These are phyloP conservation scores for Pseudogymnoascus sp. DNA, from an alignment of 2,329 filamentous ascomycete genomes.

Conservation along the genomic window DNA sequence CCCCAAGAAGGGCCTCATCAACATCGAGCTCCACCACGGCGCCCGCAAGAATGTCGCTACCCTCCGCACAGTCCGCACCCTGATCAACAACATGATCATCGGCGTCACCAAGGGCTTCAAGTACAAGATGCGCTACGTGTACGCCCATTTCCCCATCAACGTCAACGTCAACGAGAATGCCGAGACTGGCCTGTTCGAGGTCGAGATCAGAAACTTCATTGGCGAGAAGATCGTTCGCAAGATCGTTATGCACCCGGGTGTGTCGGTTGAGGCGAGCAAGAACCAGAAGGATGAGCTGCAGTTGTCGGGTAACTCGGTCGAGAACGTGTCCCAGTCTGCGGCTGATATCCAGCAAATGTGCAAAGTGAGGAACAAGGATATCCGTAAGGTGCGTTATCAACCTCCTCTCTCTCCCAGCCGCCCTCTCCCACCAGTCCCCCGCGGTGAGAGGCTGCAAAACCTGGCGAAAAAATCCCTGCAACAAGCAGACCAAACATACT, in stretches of 20 bases:
- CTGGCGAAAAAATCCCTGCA: not conserved
- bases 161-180: slow-evolving; percentile 96
- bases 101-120: slow-evolving; percentile 99
- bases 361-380: slow-evolving; percentile 99
- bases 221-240: slow-evolving; percentile 98
- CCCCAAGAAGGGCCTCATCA: slow-evolving; percentile 79
- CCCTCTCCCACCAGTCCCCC: not conserved
- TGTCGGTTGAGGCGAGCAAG: slow-evolving; percentile 84
- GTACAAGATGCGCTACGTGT: slow-evolving; percentile 99
- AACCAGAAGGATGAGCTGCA: slow-evolving; percentile 97
- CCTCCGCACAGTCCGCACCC: slow-evolving; percentile 92
- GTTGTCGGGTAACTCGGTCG: slow-evolving; percentile 88
- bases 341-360: slow-evolving; percentile 99
- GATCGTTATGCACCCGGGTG: slow-evolving; percentile 82
- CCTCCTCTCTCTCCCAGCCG: slow-evolving; percentile 24
- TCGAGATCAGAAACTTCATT: slow-evolving; percentile 99
- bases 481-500: not conserved
- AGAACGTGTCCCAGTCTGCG: slow-evolving; percentile 94
- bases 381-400: slow-evolving; percentile 72
- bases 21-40: slow-evolving; percentile 98
- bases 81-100: slow-evolving; percentile 98
- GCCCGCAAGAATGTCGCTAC: slow-evolving; percentile 95
- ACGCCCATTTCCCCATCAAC: slow-evolving; percentile 99
- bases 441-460: not conserved
- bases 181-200: slow-evolving; percentile 80